A percentile compares a stretch with the other conserved stretches of the same genome.
phyloP scores from a whole-genome alignment of 176 grass and related monocot species.

The Pharus latifolius region DNA sequence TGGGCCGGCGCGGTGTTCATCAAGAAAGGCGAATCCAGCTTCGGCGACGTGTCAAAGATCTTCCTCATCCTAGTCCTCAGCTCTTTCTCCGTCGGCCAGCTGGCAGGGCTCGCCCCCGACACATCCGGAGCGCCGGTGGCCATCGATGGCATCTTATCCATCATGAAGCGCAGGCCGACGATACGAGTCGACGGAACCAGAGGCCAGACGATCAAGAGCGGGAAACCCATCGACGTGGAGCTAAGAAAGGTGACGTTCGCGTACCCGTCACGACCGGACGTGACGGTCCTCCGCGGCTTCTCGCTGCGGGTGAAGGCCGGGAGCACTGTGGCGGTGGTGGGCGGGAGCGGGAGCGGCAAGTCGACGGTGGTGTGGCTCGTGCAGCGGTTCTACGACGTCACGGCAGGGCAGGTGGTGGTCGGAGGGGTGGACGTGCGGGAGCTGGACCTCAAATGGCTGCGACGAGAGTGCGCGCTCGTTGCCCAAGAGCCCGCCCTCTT shows the following conservation, averaged over 20 bases:
- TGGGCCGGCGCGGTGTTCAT: constrained; percentile 43
- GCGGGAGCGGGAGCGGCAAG: constrained; percentile 49
- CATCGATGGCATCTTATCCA: constrained; percentile 17
- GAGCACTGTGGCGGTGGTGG: constrained; percentile 41
- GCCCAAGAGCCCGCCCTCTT: constrained; percentile 47
- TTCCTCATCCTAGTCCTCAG: constrained; percentile 59
- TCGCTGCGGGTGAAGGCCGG: constrained; percentile 35
- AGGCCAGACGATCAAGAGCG: constrained; percentile 1
- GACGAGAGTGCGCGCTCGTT: constrained; percentile 39
- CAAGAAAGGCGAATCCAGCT: neutral
- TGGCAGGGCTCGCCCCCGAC: constrained; percentile 39
- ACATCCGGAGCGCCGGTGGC: constrained; percentile 24
- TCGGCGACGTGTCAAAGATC: constrained; percentile 55
- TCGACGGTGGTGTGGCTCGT: constrained; percentile 75
- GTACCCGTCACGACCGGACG: constrained; percentile 35
- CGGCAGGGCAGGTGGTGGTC: constrained; percentile 22
- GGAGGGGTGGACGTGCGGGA: constrained; percentile 51
- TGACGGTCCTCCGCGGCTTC: constrained; percentile 28
- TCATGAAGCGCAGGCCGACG: constrained; percentile 16
- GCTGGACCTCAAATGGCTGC: constrained; percentile 44
- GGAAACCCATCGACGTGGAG: constrained; percentile 45
- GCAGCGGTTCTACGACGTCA: constrained; percentile 60
- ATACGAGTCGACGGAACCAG: neutral
- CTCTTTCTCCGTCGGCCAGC: constrained; percentile 41
- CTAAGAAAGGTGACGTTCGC: constrained; percentile 31